Evolutionary conservation across 2,329 filamentous ascomycete genomes (phyloP).

Genomic region (Apiospora koreana): DNA sequence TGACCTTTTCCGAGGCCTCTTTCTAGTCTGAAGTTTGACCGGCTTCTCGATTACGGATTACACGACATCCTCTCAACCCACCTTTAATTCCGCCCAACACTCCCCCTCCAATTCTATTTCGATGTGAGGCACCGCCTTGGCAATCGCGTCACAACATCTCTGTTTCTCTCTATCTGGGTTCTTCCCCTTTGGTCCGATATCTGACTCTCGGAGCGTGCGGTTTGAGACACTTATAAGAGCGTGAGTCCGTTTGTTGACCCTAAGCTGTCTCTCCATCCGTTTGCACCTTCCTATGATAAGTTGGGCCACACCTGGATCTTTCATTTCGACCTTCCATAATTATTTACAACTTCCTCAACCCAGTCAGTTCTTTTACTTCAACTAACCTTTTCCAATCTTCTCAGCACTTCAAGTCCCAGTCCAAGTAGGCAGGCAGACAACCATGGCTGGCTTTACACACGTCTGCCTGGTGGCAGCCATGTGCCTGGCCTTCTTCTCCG

Average conservation of each 20-base stretch:
- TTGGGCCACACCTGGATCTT: background rate
- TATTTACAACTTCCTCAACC: background rate
- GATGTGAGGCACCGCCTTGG: slow-evolving; percentile 26
- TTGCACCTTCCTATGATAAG: slow-evolving; percentile 1
- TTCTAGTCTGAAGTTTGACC: background rate
- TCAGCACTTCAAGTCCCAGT: background rate
- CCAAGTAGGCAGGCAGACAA: background rate
- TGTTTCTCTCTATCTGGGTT: background rate
- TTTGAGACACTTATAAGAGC: slow-evolving; percentile 2
- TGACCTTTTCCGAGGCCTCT: background rate
- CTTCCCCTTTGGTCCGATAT: background rate
- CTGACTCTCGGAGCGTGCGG: background rate
- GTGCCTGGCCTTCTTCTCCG: slow-evolving; percentile 1
- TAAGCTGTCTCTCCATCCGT: background rate
- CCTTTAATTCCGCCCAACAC: background rate
- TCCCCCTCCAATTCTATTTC: slow-evolving; percentile 10
- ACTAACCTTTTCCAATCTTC: background rate
- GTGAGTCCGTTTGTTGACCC: background rate
- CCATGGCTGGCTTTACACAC: slow-evolving; percentile 1
- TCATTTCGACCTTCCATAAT: background rate
- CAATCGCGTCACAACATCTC: slow-evolving; percentile 13
- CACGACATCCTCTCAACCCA: background rate
- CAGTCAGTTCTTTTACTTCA: background rate
- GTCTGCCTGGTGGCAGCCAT: slow-evolving; percentile 8
- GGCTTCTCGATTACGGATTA: background rate